phyloP scores from a whole-genome alignment of 2,329 filamentous ascomycete species.

The Neoscytalidium dimidiatum region DNA sequence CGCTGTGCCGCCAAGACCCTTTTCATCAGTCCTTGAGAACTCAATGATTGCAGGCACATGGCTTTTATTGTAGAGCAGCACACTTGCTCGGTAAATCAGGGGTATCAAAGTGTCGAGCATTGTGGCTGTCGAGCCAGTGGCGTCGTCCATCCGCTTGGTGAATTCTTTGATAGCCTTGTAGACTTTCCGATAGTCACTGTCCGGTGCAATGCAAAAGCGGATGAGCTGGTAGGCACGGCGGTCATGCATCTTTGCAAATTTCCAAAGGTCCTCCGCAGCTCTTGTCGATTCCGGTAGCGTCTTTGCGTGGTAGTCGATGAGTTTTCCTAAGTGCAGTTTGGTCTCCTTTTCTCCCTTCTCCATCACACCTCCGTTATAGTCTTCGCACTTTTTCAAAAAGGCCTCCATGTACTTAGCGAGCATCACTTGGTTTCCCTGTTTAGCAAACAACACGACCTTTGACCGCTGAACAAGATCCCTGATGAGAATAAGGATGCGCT shows the following conservation, averaged over 20 bases:
- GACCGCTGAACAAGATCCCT: slow-evolving; percentile 75
- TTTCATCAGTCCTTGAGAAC: slow-evolving; percentile 79
- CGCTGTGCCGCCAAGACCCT: slow-evolving; percentile 73
- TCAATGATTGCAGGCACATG: slow-evolving; percentile 90
- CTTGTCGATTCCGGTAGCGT: slow-evolving; percentile 75
- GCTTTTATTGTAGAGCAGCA: slow-evolving; percentile 90
- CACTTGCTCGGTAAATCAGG: slow-evolving; percentile 79
- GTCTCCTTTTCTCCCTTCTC: slow-evolving; percentile 67
- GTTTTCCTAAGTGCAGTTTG: slow-evolving; percentile 69
- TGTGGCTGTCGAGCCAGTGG: slow-evolving; percentile 57
- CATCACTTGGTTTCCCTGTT: slow-evolving; percentile 75
- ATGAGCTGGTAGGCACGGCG: slow-evolving; percentile 87
- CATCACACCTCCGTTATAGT: slow-evolving; percentile 84
- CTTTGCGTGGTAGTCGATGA: slow-evolving; percentile 71
- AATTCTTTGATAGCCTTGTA: slow-evolving; percentile 89
- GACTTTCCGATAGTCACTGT: slow-evolving; percentile 90
- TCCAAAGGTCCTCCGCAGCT: slow-evolving; percentile 76
- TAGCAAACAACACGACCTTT: slow-evolving; percentile 84
- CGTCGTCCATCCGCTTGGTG: slow-evolving; percentile 74
- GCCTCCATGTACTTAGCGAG: slow-evolving; percentile 72
- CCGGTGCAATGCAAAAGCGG: slow-evolving; percentile 78
- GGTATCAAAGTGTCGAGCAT: slow-evolving; percentile 80
- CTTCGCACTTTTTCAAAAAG: slow-evolving; percentile 83
- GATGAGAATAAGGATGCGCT: slow-evolving; percentile 80
- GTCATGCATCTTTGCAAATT: slow-evolving; percentile 89